Base-by-base conservation (phyloP, 345 rosid genomes). In the Sonneratia caseolaris region DNA sequence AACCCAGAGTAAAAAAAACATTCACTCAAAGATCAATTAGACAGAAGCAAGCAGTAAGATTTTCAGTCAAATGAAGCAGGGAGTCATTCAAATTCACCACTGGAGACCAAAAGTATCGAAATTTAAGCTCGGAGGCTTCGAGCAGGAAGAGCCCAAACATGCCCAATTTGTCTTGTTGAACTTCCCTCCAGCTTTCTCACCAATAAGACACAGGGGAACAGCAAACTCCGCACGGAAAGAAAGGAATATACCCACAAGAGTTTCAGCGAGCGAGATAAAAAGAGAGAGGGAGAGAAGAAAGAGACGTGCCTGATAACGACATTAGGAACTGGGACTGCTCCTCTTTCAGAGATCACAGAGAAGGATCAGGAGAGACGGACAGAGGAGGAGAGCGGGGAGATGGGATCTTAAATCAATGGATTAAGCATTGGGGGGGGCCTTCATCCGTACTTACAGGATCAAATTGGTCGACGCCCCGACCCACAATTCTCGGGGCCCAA, bases 181-280 rank as follows among this genome's bases (percentile, higher is more conserved):
- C 21, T 37, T 37, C 59, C 19, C 18, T 59, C 10, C 73, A 40
- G 2, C 35, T 43, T 67, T 16, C 1, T 45, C 70, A 37, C 62
- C 48, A 45, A 72, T 43, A 59, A 64, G 47, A 64, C 35, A 38
- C 14, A 49, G 38, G 16, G 11, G 66, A 55, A 73, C 14, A 68
- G 55, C 68, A 70, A 64, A 76, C 38, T 11, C 35, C 40, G 37
- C 49, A 27, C 67, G 11, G 70, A 5, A 59, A 57, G 70, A 43
- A 45, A 37, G 16, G 66, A 24, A 53, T 65, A 65, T 66, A 67
- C 53, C 55, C 71, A 35, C 9, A 15, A 45, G 16, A 19, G 62
- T 59, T 64, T 71, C 37, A 56, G 66, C 7, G 48, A 55, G 64
- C 35, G 72, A 9, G 45, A 42, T 42, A 42, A 42, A 40, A 42